A percentile compares a stretch with the other conserved stretches of the same genome.
Conservation (phyloP, 2,329 filamentous ascomycete species). For the Aspergillus ochraceoroseus region DNA sequence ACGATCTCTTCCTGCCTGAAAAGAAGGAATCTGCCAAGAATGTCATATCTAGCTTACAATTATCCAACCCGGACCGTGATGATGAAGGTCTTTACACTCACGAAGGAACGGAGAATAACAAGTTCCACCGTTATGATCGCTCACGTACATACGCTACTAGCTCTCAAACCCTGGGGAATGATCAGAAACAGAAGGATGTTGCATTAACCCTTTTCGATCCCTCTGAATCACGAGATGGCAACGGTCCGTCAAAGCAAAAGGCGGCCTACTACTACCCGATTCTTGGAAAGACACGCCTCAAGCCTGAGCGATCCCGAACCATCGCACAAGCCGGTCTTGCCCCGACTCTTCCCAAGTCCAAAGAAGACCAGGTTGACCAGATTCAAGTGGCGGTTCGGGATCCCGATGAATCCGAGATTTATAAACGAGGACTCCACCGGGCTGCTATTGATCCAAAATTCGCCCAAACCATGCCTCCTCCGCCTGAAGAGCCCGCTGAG, state of each 20-base stretch:
- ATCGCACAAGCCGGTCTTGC: constrained; percentile 41
- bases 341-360: constrained; percentile 37
- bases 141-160: constrained; percentile 58
- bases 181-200: constrained; percentile 53
- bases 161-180: constrained; percentile 48
- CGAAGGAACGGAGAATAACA: constrained; percentile 41
- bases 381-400: constrained; percentile 51
- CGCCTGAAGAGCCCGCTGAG: constrained; percentile 22
- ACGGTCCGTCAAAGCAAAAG: constrained; percentile 38
- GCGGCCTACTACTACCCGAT: constrained; percentile 62
- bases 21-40: constrained; percentile 45
- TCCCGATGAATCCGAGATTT: constrained; percentile 47
- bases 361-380: constrained; percentile 49
- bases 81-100: constrained; percentile 49
- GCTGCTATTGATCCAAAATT: constrained; percentile 46
- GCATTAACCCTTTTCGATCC: constrained; percentile 56
- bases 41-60: constrained; percentile 54
- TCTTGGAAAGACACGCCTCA: constrained; percentile 53
- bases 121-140: constrained; percentile 53
- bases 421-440: constrained; percentile 44
- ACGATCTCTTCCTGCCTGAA: constrained; percentile 56
- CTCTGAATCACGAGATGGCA: constrained; percentile 25
- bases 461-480: constrained; percentile 34
- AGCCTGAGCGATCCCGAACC: constrained; percentile 45
- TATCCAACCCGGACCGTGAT: constrained; percentile 51